Evolutionary conservation across 2,329 filamentous ascomycete genomes (phyloP).

Genomic region (Cladosporium sp.): DNA sequence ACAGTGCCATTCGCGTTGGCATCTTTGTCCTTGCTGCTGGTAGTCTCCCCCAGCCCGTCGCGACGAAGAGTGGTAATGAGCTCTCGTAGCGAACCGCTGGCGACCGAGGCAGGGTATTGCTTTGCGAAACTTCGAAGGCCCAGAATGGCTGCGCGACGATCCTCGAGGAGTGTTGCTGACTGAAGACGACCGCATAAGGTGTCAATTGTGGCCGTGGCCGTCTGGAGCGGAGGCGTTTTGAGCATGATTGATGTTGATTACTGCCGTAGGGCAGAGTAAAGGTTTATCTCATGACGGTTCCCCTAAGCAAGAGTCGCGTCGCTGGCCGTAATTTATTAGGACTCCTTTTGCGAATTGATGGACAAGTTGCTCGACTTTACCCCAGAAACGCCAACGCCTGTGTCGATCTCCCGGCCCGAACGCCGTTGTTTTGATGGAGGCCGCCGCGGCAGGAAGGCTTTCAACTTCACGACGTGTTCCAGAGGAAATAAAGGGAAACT

Average conservation of each 20-base stretch:
- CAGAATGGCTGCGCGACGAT: conserved; percentile 86
- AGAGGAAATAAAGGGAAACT: too few relatives aligned
- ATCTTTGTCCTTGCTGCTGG: conserved; percentile 19
- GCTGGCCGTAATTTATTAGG: neutral
- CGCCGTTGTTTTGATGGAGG: neutral
- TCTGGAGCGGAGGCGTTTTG: conserved; percentile 87
- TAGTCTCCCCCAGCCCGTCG: conserved; percentile 51
- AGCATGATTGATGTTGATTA: conserved; percentile 35
- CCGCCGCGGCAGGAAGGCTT: neutral
- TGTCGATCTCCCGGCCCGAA: neutral
- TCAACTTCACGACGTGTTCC: too few relatives aligned
- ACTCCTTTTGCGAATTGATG: conserved; percentile 7
- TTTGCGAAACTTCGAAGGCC: conserved; percentile 95
- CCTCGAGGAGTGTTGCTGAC: conserved; percentile 88
- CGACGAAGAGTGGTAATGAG: conserved; percentile 80
- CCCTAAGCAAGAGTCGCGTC: neutral
- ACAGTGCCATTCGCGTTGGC: conserved; percentile 49
- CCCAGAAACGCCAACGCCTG: neutral
- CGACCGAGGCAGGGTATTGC: conserved; percentile 90
- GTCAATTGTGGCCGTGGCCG: conserved; percentile 88
- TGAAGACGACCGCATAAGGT: conserved; percentile 81
- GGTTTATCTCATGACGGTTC: neutral
- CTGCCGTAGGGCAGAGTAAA: conserved; percentile 6
- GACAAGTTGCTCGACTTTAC: conserved; percentile 1
- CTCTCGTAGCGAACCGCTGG: conserved; percentile 83